Evolutionary conservation across 495 filamentous ascomycete genomes (phyloP).

Genomic region (Hyaloscypha finlandica): DNA sequence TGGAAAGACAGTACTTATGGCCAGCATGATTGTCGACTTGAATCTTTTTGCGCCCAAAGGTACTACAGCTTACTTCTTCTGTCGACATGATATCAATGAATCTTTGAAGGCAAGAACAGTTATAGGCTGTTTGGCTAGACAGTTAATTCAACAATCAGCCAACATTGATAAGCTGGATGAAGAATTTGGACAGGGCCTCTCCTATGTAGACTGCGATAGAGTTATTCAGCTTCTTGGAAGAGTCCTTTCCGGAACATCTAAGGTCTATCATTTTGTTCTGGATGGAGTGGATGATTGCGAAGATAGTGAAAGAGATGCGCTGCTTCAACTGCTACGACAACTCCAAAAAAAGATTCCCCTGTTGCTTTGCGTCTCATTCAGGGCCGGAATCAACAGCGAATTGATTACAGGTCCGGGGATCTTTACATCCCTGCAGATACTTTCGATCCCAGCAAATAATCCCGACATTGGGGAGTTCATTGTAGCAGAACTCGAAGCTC

Average conservation of each 20-base stretch:
- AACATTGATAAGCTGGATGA: no score
- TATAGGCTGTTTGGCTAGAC: conserved; percentile 42
- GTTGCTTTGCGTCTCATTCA: conserved; percentile 37
- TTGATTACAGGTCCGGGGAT: conserved; percentile 19
- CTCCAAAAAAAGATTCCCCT: conserved; percentile 34
- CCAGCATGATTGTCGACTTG: conserved; percentile 47
- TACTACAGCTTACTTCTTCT: conserved; percentile 45
- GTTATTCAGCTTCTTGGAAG: conserved; percentile 29
- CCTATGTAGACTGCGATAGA: conserved; percentile 28
- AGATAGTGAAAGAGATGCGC: conserved; percentile 24
- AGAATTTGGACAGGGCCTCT: conserved; percentile 21
- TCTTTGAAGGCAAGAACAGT: conserved; percentile 42
- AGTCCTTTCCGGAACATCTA: conserved; percentile 23
- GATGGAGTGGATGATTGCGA: conserved; percentile 45
- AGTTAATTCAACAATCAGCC: conserved; percentile 37
- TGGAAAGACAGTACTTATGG: conserved; percentile 45
- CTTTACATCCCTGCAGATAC: conserved; percentile 23
- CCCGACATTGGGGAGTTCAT: conserved; percentile 45
- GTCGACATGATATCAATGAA: conserved; percentile 40
- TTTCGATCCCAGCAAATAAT: conserved; percentile 40
- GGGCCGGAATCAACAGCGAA: conserved; percentile 34
- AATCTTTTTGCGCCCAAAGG: conserved; percentile 31
- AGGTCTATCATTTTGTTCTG: conserved; percentile 37
- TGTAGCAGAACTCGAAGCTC: conserved; percentile 36
- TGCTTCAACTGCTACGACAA: conserved; percentile 32